Evolutionary conservation across 2,329 filamentous ascomycete genomes (phyloP).

Genomic region (Fusarium sororula): DNA sequence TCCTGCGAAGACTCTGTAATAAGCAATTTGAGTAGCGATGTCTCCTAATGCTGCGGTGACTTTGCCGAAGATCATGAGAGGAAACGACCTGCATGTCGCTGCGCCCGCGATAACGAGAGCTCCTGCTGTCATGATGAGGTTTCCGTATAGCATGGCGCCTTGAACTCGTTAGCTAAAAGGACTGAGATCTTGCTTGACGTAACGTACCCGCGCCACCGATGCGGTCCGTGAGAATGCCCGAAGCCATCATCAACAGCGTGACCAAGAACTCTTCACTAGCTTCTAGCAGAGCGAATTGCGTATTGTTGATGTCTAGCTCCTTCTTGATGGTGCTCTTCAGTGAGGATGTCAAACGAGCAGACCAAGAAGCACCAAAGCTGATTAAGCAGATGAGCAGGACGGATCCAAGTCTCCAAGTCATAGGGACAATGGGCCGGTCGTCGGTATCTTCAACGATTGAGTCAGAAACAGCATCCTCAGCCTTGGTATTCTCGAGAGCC

Average conservation of each 20-base stretch:
- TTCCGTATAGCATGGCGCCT: not conserved
- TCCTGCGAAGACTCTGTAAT: not conserved
- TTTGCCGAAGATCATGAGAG: not conserved
- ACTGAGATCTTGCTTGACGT: too few species aligned
- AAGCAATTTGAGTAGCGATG: not conserved
- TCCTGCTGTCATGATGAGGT: rapidly evolving
- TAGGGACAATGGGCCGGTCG: not conserved
- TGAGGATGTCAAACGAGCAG: not conserved
- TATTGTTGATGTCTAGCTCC: not conserved
- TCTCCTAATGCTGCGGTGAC: not conserved
- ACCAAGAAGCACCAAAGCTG: not conserved
- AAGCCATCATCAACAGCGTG: not conserved
- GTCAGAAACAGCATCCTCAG: not conserved
- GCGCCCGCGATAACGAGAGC: not conserved
- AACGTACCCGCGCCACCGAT: not conserved
- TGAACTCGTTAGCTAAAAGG: too few species aligned
- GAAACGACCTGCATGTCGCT: not conserved
- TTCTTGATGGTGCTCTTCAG: not conserved
- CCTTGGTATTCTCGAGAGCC: rapidly evolving
- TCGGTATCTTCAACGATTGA: not conserved
- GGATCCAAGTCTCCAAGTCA: not conserved
- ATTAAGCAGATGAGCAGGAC: rapidly evolving
- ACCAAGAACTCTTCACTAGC: not conserved
- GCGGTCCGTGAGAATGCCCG: rapidly evolving
- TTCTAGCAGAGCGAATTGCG: not conserved